Base-by-base conservation (phyloP, 805 yeast species). In the Myxozyma neotropica region DNA sequence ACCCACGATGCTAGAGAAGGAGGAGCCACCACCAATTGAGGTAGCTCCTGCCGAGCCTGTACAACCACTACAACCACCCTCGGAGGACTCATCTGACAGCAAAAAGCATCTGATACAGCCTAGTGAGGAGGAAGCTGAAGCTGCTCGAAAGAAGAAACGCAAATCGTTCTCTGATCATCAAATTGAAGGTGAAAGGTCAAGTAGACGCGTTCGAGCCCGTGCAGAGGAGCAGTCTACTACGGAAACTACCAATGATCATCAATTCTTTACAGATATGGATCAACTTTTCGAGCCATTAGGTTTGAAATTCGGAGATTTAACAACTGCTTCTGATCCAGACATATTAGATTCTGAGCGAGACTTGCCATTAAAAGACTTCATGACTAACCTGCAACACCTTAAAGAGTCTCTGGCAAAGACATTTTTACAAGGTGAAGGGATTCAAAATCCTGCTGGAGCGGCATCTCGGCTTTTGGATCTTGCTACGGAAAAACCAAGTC, bases 201-300 rank as follows among this genome's bases (percentile, higher is more conserved):
- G 67, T 38, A 68, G 69, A 52, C 57, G 73, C 23, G 70, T 71
- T n/a, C 66, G 68, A 17, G 70, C 71, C 5, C 56, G 71, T 10
- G 63, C 56, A 4, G 63, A 65, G 39, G 70, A 63, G 29, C 65
- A 65, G 33, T 59, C 59, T 6, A 45, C 60, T 4, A 56, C 54
- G 4, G 70, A 67, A 29, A 19, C 52, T 6, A 24, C 42, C 2
- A 40, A 40, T 6, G 64, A 60, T 38, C 39, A 35, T 17, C 51
- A 56, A 26, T 60, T 60, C 24, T 57, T 60, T 24, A 55, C 48
- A 13, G 51, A 40, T 19, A 53, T 60, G 27, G 64, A 60, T 47
- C 43, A 8, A 3, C 21, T 58, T 7, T 31, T 58, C 12, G 57
- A 35, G 35, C 62, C 62, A 1, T 21, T 47, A 23, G 45, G 40